Evolutionary conservation across 2,329 filamentous ascomycete species (phyloP), one percentile per base, ranked within the genome.

Genomic region (Calonectria montana): DNA sequence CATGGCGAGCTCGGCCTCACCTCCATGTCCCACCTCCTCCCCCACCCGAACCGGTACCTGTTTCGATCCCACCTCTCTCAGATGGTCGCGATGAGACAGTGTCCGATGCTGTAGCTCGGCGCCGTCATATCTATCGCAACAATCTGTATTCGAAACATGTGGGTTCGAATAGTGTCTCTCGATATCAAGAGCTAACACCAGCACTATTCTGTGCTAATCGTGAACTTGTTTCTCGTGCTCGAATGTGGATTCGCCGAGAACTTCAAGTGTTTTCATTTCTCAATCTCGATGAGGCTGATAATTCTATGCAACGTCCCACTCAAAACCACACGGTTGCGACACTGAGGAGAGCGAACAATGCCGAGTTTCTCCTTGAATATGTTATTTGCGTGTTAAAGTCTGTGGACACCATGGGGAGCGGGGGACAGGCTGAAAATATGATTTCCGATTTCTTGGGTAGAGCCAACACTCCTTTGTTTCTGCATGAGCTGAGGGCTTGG

Each of bases 331-430:
- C 53, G 15, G 31, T 39, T 15, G 21, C 62, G 78, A 78, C 73
- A 74, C 80, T 67, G 66, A 79, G 76, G 25, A 74, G 90, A 47
- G 88, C 88, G 6, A 92, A 90, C 75, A 96, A 96, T 78, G 90
- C 93, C 9, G 95, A 97, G 79, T 97, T 96, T 73, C 83, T 98
- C 13, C 88, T 98, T 12, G 94, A 97, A 79, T 98, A 97, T 81
- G 91, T 97, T 65, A 84, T 98, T 47, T 93, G 93, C 12, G 93
- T 98, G 25, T 84, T 98, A 70, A 96, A 94, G 81, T 94, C 91
- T 0, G 91, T 97, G 18, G 95, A 98, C 79, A 88, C 96, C 5
- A 95, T 95, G 82, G 94, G 91, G 4, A 94, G 93, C 73, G 89
- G 89, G 45, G 95, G 95, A 0, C 91, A 94, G 77, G 94, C 95